Conservation (phyloP, 2,329 filamentous ascomycete genomes). For the Fusarium kyushuense region DNA sequence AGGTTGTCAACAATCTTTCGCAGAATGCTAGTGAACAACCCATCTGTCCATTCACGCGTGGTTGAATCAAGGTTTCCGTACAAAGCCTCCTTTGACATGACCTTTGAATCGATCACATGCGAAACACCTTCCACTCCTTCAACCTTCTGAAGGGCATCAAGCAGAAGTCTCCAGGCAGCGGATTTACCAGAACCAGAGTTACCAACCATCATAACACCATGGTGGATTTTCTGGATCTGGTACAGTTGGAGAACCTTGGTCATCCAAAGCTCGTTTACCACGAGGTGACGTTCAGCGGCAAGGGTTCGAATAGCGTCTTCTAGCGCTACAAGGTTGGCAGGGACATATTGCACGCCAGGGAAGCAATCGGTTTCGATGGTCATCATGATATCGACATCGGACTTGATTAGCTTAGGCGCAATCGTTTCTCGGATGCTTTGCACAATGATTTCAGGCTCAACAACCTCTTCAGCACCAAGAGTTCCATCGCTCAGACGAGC, state of each 20-base stretch:
- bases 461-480: slow-evolving; percentile 74
- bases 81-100: slow-evolving; percentile 98
- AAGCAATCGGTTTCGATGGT: slow-evolving; percentile 87
- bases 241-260: slow-evolving; percentile 97
- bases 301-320: slow-evolving; percentile 84
- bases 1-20: slow-evolving; percentile 99
- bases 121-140: slow-evolving; percentile 94
- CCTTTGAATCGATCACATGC: slow-evolving; percentile 98
- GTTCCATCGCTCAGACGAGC: slow-evolving; percentile 73
- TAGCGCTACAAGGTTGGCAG: slow-evolving; percentile 84
- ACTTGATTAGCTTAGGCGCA: slow-evolving; percentile 93
- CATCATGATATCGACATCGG: slow-evolving; percentile 90
- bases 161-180: slow-evolving; percentile 89
- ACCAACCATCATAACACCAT: slow-evolving; percentile 99
- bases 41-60: slow-evolving; percentile 98
- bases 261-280: slow-evolving; percentile 96
- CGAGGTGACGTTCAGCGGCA: slow-evolving; percentile 85
- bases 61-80: slow-evolving; percentile 97
- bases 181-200: slow-evolving; percentile 98
- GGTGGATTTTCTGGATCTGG: slow-evolving; percentile 97
- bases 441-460: slow-evolving; percentile 97
- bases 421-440: slow-evolving; percentile 99
- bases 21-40: slow-evolving; percentile 96
- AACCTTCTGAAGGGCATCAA: slow-evolving; percentile 90
- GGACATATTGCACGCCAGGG: slow-evolving; percentile 91